Base-by-base conservation (phyloP, 257 asterid species). In the Jaltomata sinuosa region DNA sequence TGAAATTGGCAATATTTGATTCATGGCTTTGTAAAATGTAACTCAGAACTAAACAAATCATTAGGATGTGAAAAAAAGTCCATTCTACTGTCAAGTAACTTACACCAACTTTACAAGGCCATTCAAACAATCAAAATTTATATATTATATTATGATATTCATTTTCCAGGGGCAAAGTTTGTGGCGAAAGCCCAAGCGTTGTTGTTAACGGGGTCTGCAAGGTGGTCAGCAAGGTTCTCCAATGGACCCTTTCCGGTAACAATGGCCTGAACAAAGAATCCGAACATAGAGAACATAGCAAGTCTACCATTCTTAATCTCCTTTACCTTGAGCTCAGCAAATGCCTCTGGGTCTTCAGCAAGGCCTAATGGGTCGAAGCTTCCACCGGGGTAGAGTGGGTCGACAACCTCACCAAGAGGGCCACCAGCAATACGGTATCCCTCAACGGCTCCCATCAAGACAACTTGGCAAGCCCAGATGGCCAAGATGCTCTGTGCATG, bases 401-500 rank as follows among this genome's bases (percentile, higher is more conserved):
- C 86, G 1, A 65, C 54, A 25, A 86, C 50, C 76, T 86, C 88
- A 29, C 86, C 88, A 21, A 86, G 81, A 6, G 86, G 88, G 1
- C 86, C 88, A 22, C 84, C 85, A 0, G 84, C 85, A 31, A 82
- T 53, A 61, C 94, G 93, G 91, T 92, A 91, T 0, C 97, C 97
- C 85, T 93, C 97, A 32, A 93, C 90, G 19, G 95, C 94, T n/a
- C 95, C 95, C 97, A 91, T 91, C 81, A 92, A 34, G 25, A 93
- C 81, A 22, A 92, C 95, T n/a, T 92, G 94, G 86, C 32, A 11
- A 21, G 91, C 94, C 95, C 94, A 93, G 54, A 92, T 93, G 34
- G 94, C 97, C 89, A 93, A 87, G 86, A 93, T 93, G 89, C 94
- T 92, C 79, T 92, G 93, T 0, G 94, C 94, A 11, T 93, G 97